Percentiles rank a stretch among this genome's conserved stretches.
Evolutionary conservation across 805 yeast genomes (phyloP).

Genomic region (Deakozyma indianensis): DNA sequence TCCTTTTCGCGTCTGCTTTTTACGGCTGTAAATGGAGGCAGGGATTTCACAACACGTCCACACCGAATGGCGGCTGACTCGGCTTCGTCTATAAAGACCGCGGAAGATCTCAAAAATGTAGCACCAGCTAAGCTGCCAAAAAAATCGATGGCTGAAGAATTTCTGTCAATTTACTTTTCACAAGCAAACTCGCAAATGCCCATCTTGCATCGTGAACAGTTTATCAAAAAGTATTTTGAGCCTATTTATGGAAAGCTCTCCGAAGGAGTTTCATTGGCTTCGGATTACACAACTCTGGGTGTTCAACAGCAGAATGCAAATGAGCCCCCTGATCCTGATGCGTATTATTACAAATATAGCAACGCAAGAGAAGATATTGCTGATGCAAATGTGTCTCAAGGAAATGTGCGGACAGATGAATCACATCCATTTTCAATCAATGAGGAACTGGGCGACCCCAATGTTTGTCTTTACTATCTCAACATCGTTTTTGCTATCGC

Average conservation of each 20-base stretch:
- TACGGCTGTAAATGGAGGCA: constrained; percentile 49
- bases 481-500: constrained; percentile 73
- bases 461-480: constrained; percentile 41
- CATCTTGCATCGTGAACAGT: constrained; percentile 66
- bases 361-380: neutral
- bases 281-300: constrained; percentile 2
- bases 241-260: constrained; percentile 70
- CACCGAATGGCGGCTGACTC: constrained; percentile 11
- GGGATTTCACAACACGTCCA: constrained; percentile 16
- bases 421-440: neutral
- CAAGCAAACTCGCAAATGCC: constrained; percentile 79
- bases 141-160: constrained; percentile 52
- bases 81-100: constrained; percentile 12
- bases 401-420: neutral
- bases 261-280: constrained; percentile 34
- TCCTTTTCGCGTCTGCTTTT: constrained; percentile 66
- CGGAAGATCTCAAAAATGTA: constrained; percentile 11
- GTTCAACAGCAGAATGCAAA: neutral
- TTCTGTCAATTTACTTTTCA: constrained; percentile 53
- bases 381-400: neutral
- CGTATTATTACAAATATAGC: constrained; percentile 4
- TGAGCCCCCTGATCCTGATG: neutral
- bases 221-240: constrained; percentile 47
- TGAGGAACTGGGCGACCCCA: constrained; percentile 6
- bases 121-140: constrained; percentile 48